Percentiles rank a stretch among this genome's conserved stretches.
These are phyloP conservation scores for Penicillium bialowiezense DNA, from an alignment of 495 filamentous ascomycete genomes.

Conservation along the genomic window DNA sequence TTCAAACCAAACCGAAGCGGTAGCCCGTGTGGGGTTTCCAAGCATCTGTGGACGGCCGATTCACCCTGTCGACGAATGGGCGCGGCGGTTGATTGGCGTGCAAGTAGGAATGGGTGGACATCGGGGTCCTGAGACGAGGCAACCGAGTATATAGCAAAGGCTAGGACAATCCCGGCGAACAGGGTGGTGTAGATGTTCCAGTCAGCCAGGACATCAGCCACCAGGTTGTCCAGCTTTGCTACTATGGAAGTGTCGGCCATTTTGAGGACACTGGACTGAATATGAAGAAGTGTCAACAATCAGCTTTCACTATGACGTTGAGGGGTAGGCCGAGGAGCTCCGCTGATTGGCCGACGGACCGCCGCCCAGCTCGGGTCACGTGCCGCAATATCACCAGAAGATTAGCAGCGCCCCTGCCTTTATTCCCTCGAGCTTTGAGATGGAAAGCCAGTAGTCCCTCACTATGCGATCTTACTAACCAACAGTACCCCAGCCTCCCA, in stretches of 20 bases:
- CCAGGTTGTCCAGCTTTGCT: slow-evolving; percentile 62
- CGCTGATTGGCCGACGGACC: slow-evolving; percentile 9
- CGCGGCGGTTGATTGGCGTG: slow-evolving; percentile 73
- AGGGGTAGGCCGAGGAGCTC: slow-evolving; percentile 11
- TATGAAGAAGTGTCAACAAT: slow-evolving; percentile 12
- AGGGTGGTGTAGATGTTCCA: slow-evolving; percentile 77
- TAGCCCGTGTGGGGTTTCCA: slow-evolving; percentile 79
- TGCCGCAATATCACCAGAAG: too few species aligned
- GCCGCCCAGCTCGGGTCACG: slow-evolving; percentile 18
- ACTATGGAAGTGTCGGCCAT: slow-evolving; percentile 56
- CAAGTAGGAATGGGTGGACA: slow-evolving; percentile 84
- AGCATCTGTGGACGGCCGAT: slow-evolving; percentile 76
- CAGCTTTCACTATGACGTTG: slow-evolving; percentile 22
- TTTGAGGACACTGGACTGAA: slow-evolving; percentile 10
- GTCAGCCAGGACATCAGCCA: slow-evolving; percentile 65
- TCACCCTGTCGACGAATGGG: slow-evolving; percentile 80
- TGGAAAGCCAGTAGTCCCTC: not conserved
- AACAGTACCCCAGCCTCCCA: not conserved
- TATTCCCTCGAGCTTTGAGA: not conserved
- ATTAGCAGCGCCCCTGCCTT: not conserved
- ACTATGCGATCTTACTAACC: not conserved
- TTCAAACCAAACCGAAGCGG: slow-evolving; percentile 78
- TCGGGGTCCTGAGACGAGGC: slow-evolving; percentile 71
- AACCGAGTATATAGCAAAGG: slow-evolving; percentile 61
- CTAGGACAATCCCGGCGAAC: slow-evolving; percentile 55